Evolutionary conservation across 306 rosid genomes (phyloP).

Genomic region (Dryas alaskensis): DNA sequence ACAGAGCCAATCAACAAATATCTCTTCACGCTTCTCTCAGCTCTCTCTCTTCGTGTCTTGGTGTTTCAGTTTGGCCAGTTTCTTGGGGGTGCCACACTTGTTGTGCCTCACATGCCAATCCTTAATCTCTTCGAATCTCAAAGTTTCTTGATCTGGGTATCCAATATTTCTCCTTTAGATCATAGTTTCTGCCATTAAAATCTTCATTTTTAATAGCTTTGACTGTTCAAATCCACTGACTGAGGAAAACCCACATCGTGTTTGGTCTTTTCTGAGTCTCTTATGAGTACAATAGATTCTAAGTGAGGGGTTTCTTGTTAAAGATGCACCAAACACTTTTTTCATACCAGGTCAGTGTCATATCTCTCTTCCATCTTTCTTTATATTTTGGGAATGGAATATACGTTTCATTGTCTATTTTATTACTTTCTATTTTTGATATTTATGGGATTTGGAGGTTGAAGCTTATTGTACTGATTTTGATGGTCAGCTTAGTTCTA

Average conservation of each 20-base stretch:
- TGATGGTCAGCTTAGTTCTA: conserved; percentile 14
- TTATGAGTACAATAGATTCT: conserved; percentile 39
- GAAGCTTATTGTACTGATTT: conserved; percentile 20
- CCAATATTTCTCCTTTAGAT: conserved; percentile 34
- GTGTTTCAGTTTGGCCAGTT: conserved; percentile 38
- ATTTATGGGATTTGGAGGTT: conserved; percentile 30
- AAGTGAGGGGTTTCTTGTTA: conserved; percentile 33
- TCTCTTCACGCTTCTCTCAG: conserved; percentile 39
- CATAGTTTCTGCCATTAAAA: conserved; percentile 28
- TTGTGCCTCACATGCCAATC: conserved; percentile 26
- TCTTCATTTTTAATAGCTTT: conserved; percentile 20
- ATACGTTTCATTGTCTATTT: conserved; percentile 8
- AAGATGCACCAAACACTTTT: conserved; percentile 34
- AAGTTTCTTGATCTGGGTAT: conserved; percentile 45
- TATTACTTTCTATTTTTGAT: conserved; percentile 20
- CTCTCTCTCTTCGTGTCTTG: conserved; percentile 31
- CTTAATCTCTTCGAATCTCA: conserved; percentile 36
- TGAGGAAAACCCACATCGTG: conserved; percentile 33
- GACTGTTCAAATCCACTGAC: conserved; percentile 42
- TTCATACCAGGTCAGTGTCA: conserved; percentile 45
- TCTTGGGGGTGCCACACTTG: conserved; percentile 25
- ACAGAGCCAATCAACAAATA: conserved; percentile 63
- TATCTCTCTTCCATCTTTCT: conserved; percentile 12
- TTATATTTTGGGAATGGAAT: conserved; percentile 25
- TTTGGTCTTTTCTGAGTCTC: conserved; percentile 37